Percentiles rank a stretch among this genome's conserved stretches.
phyloP scores from a whole-genome alignment of 1,284 basidiomycete genomes.

The Cutaneotrichosporon sp. region DNA sequence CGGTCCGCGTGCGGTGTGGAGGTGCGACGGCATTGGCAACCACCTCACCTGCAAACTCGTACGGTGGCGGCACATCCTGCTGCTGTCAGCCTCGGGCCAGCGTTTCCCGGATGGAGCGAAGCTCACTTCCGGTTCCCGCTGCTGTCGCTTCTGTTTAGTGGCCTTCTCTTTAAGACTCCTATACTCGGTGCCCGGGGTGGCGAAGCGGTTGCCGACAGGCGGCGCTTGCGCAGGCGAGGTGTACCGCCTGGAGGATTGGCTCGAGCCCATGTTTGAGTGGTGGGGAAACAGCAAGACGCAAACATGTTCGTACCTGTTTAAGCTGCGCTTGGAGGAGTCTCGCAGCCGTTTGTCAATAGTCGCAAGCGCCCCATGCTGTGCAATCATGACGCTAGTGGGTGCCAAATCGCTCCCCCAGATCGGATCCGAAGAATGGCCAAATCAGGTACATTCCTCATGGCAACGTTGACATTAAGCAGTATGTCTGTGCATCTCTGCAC shows the following conservation, averaged over 20 bases:
- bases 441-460: not conserved
- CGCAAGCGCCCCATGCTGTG: not conserved
- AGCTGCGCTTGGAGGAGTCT: not conserved
- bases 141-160: too few relatives aligned
- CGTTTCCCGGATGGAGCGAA: not conserved
- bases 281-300: not conserved
- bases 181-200: not conserved
- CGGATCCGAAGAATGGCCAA: not conserved
- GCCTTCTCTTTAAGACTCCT: not conserved
- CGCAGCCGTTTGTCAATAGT: not conserved
- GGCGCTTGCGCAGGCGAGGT: not conserved
- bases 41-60: not conserved
- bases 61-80: not conserved
- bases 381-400: not conserved
- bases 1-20: not conserved
- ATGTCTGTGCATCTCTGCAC: not conserved
- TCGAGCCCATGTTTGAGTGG: constrained; percentile 7
- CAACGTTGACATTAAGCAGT: not conserved
- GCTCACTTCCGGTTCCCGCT: not conserved
- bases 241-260: not conserved
- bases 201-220: constrained; percentile 3
- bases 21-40: not conserved
- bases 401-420: not conserved
- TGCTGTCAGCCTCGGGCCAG: not conserved
- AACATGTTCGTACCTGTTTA: not conserved